phyloP scores from a whole-genome alignment of 1,139 yeast species.

The Geotrichum australiense region DNA sequence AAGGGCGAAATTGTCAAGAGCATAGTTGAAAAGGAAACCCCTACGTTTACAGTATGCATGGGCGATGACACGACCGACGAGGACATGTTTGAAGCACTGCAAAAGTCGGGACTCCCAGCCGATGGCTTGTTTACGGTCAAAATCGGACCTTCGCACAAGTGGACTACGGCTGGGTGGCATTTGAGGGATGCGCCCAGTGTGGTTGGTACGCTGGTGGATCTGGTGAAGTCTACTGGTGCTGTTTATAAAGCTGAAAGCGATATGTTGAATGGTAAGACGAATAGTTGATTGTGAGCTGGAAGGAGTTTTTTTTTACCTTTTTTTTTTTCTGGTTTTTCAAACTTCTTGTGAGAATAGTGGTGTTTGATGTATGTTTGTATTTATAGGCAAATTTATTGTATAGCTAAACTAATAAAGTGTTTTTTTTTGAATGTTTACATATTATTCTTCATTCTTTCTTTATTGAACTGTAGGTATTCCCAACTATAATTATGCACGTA shows the following conservation, averaged over 20 bases:
- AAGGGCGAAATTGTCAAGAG: conserved; percentile 92
- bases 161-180: conserved; percentile 83
- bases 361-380: no score
- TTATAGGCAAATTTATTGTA: no score
- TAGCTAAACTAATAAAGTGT: no score
- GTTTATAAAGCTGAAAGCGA: neutral
- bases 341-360: neutral
- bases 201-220: conserved; percentile 69
- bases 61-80: conserved; percentile 97
- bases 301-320: no score
- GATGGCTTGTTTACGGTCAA: conserved; percentile 66
- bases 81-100: conserved; percentile 83
- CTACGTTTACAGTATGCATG: conserved; percentile 78
- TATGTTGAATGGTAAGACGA: neutral
- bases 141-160: conserved; percentile 89
- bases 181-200: conserved; percentile 81
- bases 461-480: no score
- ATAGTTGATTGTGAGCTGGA: neutral
- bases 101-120: conserved; percentile 41
- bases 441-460: neutral
- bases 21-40: conserved; percentile 53
- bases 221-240: conserved; percentile 35
- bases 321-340: neutral
- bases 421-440: no score
- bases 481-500: no score